Evolutionary conservation across 176 grass and related monocot genomes (phyloP).

Genomic region (Thinopyrum elongatum): DNA sequence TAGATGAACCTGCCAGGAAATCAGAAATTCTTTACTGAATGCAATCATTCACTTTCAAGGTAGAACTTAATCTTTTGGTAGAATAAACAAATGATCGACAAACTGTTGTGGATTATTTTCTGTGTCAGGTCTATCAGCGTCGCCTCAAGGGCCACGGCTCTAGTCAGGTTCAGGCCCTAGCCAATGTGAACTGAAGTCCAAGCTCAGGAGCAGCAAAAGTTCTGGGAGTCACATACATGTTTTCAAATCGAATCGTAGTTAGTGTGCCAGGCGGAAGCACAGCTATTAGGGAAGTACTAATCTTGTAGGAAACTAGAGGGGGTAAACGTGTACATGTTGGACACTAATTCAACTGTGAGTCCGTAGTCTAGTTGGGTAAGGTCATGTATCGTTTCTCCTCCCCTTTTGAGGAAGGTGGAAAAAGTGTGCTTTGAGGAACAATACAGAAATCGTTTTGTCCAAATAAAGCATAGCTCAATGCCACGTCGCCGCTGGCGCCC

Average conservation of each 20-base stretch:
- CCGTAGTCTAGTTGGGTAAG: background rate
- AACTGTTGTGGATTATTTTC: background rate
- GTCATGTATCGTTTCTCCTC: background rate
- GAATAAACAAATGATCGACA: too few species aligned
- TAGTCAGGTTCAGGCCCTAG: background rate
- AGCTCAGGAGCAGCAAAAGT: background rate
- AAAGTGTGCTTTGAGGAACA: background rate
- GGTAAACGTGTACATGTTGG: background rate
- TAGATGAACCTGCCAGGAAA: slow-evolving; percentile 75
- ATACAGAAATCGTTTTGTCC: too few species aligned
- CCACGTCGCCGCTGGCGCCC: too few species aligned
- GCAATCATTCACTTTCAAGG: too few species aligned
- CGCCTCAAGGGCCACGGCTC: background rate
- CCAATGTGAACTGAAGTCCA: background rate
- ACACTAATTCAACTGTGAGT: background rate
- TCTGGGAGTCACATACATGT: background rate
- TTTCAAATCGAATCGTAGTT: background rate
- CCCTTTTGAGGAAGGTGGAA: too few species aligned
- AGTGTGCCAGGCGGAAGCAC: background rate
- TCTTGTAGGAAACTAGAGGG: background rate
- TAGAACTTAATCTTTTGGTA: too few species aligned
- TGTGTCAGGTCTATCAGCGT: background rate
- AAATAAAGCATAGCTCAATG: too few species aligned
- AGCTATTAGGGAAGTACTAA: background rate
- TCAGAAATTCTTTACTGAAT: slow-evolving; percentile 1